Conservation (phyloP, 1,284 basidiomycete species). For the Tilletiopsis washingtonensis region DNA sequence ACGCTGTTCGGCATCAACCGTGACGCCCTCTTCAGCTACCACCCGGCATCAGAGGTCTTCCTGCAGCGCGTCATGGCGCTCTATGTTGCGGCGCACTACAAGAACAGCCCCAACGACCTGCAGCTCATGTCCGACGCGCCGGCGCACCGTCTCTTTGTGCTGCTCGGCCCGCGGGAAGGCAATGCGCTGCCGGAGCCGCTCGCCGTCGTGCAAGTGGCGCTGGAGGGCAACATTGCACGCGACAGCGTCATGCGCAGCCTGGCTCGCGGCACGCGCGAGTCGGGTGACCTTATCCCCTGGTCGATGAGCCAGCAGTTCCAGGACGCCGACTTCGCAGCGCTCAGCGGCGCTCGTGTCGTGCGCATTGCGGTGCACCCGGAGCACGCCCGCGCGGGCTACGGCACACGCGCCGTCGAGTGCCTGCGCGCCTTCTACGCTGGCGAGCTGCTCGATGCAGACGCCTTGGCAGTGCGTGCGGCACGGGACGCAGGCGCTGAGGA, state of each 20-base stretch:
- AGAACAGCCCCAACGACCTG: conserved; percentile 97
- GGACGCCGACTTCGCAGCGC: conserved; percentile 78
- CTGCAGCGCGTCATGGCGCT: conserved; percentile 97
- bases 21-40: conserved; percentile 94
- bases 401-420: conserved; percentile 77
- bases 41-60: conserved; percentile 92
- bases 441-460: conserved; percentile 71
- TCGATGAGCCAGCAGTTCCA: conserved; percentile 91
- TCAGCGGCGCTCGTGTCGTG: conserved; percentile 86
- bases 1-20: conserved; percentile 92
- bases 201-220: conserved; percentile 77
- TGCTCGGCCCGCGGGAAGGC: conserved; percentile 61
- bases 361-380: conserved; percentile 96
- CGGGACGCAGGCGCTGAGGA: conserved; percentile 16
- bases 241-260: conserved; percentile 79
- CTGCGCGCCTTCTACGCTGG: conserved; percentile 81
- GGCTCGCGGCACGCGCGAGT: conserved; percentile 67
- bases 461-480: conserved; percentile 51
- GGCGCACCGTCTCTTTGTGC: conserved; percentile 90
- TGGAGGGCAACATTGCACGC: conserved; percentile 88
- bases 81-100: conserved; percentile 96
- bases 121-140: conserved; percentile 95
- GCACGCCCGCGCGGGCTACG: conserved; percentile 89
- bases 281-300: conserved; percentile 98
- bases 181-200: conserved; percentile 56